These are phyloP conservation scores for Austroboletus eburneus DNA, from an alignment of 768 basidiomycete genomes.

Conservation along the genomic window DNA sequence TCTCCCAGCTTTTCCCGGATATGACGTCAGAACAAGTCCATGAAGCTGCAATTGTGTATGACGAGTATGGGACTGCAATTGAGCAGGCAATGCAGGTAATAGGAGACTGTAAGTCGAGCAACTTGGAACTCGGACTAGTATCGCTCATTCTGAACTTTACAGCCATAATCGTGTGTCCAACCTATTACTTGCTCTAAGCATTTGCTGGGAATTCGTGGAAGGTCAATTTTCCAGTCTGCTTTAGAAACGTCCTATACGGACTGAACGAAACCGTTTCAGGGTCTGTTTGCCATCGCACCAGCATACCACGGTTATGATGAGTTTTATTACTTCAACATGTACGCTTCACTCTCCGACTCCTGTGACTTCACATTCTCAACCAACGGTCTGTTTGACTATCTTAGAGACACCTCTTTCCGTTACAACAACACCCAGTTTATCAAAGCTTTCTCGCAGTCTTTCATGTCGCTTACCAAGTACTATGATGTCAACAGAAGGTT, in stretches of 20 bases:
- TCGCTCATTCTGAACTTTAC: background rate
- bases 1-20: conserved; percentile 39
- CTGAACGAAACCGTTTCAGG: conserved; percentile 12
- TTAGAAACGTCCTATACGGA: conserved; percentile 10
- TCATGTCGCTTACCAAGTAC: too few species aligned
- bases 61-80: conserved; percentile 26
- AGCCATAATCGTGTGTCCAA: conserved; percentile 39
- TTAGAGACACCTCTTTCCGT: conserved; percentile 5
- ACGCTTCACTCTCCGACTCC: background rate
- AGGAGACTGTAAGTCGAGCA: conserved; percentile 35
- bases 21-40: conserved; percentile 26
- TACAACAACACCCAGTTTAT: too few species aligned
- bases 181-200: conserved; percentile 28
- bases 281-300: conserved; percentile 30
- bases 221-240: conserved; percentile 23
- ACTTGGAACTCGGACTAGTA: background rate
- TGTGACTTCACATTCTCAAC: background rate
- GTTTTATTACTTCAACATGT: conserved; percentile 38
- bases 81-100: conserved; percentile 34
- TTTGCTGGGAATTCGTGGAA: conserved; percentile 33
- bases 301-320: conserved; percentile 32
- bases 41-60: conserved; percentile 29
- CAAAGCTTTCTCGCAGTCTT: too few species aligned
- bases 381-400: too few species aligned
- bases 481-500: too few species aligned